Evolutionary conservation across 805 yeast genomes (phyloP), one percentile per base, ranked within the genome.

Genomic region (Dipodascopsis uninucleata): DNA sequence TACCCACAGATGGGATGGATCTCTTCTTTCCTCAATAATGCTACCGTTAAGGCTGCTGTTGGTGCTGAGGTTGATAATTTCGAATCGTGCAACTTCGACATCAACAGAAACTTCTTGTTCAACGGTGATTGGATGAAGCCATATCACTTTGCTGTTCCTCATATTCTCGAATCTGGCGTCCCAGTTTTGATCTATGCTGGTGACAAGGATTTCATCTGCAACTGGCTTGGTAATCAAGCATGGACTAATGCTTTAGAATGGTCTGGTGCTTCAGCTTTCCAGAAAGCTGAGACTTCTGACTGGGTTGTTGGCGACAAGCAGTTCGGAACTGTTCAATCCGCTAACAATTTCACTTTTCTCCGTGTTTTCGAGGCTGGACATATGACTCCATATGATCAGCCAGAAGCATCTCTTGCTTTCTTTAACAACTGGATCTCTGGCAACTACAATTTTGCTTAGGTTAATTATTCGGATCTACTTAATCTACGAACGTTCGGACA

Each of bases 121-220:
- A 79, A 85, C 17, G 96, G 96, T 53, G 98, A 90, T 69, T 84
- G 90, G 83, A 79, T 84, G 81, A 81, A 82, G 65, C 96, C 96
- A 21, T 93, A 86, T 62, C 77, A 74, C 58, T 59, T 59, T 24
- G 79, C 77, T 40, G 86, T 90, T 31, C 71, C 81, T 20, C 79
- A 78, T 36, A 68, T 88, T 51, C 75, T 90, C 57, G 88, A 87
- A 52, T 64, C 74, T 20, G 82, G 74, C 8, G 59, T 89, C 39
- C 96, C 96, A 2, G 89, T 88, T 21, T 74, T 90, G 63, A 75
- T 90, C 52, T 90, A 89, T 59, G 96, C 96, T 12, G 97, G 97
- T 62, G 96, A 89, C 70, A 86, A 87, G 69, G 97, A 89, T 67
- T 89, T 81, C 67, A 89, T 89, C 62, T 89, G 97, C 71, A 89